These are phyloP conservation scores for Cytospora leucostoma DNA, from an alignment of 2,329 filamentous ascomycete genomes.

Conservation along the genomic window DNA sequence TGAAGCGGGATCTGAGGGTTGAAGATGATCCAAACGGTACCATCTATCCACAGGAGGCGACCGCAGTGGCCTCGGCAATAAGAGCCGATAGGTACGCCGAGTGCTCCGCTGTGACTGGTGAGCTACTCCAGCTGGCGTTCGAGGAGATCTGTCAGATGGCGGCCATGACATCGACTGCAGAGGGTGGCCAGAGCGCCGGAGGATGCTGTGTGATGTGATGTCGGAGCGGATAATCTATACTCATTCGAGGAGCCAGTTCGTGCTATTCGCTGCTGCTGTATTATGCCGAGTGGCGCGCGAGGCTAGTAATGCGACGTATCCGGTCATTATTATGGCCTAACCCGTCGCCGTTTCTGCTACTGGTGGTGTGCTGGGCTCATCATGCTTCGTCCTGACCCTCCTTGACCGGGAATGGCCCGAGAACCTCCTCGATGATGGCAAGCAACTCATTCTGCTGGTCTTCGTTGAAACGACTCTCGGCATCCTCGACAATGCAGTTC, in stretches of 20 bases:
- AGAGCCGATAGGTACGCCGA: slow-evolving; percentile 65
- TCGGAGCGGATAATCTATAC: not conserved
- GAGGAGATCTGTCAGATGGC: slow-evolving; percentile 63
- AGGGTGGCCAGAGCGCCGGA: slow-evolving; percentile 56
- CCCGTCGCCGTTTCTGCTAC: not conserved
- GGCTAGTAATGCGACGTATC: not conserved
- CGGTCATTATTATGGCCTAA: not conserved
- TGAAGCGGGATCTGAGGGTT: slow-evolving; percentile 62
- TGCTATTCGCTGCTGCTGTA: too few relatives aligned
- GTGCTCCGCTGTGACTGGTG: slow-evolving; percentile 62
- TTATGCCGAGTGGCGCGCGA: not conserved
- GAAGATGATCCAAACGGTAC: slow-evolving; percentile 61
- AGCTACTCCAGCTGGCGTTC: slow-evolving; percentile 58
- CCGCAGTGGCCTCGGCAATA: slow-evolving; percentile 58
- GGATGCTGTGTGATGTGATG: slow-evolving; percentile 53
- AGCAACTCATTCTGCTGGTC: slow-evolving; percentile 62
- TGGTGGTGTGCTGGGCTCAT: not conserved
- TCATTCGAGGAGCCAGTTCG: not conserved
- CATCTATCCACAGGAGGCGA: slow-evolving; percentile 63
- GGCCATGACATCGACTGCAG: slow-evolving; percentile 46
- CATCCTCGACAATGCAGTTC: slow-evolving; percentile 66
- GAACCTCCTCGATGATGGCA: slow-evolving; percentile 55
- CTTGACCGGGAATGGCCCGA: slow-evolving; percentile 51
- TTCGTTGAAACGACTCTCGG: slow-evolving; percentile 59
- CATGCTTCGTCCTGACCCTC: slow-evolving; percentile 29